Evolutionary conservation across 2,329 filamentous ascomycete genomes (phyloP).

Genomic region (Monilinia fructigena): DNA sequence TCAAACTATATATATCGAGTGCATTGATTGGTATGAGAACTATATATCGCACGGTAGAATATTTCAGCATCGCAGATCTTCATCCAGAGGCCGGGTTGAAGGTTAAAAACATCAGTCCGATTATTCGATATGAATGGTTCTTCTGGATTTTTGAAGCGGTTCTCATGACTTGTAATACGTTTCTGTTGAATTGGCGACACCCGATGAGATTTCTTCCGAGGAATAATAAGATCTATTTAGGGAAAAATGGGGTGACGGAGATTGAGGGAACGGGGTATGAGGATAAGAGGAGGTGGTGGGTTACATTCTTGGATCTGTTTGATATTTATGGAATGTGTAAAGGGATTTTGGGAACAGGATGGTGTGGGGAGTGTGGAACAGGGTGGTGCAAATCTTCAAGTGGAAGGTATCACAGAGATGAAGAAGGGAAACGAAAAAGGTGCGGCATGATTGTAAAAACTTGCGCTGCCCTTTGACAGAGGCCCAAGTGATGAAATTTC

Average conservation of each 20-base stretch:
- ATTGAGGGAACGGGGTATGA: constrained; percentile 50
- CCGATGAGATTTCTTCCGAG: constrained; percentile 52
- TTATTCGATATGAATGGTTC: constrained; percentile 58
- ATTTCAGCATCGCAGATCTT: constrained; percentile 50
- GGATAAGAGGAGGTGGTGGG: constrained; percentile 43
- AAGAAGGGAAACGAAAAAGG: neutral
- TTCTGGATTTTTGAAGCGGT: constrained; percentile 58
- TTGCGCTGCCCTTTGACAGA: too few species aligned
- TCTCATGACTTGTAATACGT: constrained; percentile 53
- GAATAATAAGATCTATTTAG: constrained; percentile 50
- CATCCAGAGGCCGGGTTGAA: constrained; percentile 41
- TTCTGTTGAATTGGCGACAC: constrained; percentile 52
- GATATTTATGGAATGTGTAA: constrained; percentile 33
- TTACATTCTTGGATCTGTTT: constrained; percentile 39
- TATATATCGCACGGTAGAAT: constrained; percentile 59
- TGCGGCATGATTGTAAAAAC: neutral
- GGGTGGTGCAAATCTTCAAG: neutral
- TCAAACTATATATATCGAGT: constrained; percentile 48
- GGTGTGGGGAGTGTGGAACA: constrained; percentile 18
- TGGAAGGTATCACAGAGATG: neutral
- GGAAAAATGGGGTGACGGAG: constrained; percentile 50
- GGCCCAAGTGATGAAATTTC: too few species aligned
- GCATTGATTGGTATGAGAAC: constrained; percentile 53
- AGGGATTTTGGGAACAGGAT: constrained; percentile 37
- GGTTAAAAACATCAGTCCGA: constrained; percentile 43